A percentile compares a stretch with the other conserved stretches of the same genome.
phyloP scores from a whole-genome alignment of 2,329 filamentous ascomycete species.

The Fusarium sterilihyphosum region DNA sequence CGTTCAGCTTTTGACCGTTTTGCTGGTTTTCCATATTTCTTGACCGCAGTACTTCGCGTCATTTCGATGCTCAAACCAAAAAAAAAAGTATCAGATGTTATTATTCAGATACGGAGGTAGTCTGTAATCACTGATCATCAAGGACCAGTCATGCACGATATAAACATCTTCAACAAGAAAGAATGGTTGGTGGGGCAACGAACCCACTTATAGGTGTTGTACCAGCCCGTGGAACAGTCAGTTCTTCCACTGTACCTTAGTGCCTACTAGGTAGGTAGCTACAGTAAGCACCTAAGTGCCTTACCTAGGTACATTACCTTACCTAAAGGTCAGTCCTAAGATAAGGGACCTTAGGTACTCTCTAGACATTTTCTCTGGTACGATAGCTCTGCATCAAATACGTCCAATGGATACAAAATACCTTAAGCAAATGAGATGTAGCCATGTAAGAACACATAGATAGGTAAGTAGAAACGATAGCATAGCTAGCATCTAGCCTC shows the following conservation, averaged over 20 bases:
- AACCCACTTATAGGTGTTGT: background rate
- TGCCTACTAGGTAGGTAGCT: background rate
- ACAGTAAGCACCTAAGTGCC: too few species aligned
- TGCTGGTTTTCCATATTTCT: conserved; percentile 62
- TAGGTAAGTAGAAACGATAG: conserved; percentile 3
- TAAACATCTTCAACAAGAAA: background rate
- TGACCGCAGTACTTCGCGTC: conserved; percentile 55
- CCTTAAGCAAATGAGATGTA: background rate
- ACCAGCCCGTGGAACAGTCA: background rate
- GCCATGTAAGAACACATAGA: conserved; percentile 4
- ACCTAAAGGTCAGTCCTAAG: background rate
- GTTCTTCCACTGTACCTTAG: background rate
- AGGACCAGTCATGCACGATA: background rate
- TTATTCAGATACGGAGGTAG: background rate
- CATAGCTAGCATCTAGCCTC: background rate
- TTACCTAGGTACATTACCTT: background rate
- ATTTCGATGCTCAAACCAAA: conserved; percentile 47
- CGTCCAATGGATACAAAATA: background rate
- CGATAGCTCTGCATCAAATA: background rate
- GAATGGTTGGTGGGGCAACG: conserved; percentile 41
- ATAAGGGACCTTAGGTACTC: background rate
- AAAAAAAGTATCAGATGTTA: background rate
- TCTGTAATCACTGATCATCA: background rate
- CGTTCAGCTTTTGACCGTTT: conserved; percentile 59
- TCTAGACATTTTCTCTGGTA: conserved; percentile 2